Conservation (phyloP, 1,284 basidiomycete species). For the Athelia psychrophila region DNA sequence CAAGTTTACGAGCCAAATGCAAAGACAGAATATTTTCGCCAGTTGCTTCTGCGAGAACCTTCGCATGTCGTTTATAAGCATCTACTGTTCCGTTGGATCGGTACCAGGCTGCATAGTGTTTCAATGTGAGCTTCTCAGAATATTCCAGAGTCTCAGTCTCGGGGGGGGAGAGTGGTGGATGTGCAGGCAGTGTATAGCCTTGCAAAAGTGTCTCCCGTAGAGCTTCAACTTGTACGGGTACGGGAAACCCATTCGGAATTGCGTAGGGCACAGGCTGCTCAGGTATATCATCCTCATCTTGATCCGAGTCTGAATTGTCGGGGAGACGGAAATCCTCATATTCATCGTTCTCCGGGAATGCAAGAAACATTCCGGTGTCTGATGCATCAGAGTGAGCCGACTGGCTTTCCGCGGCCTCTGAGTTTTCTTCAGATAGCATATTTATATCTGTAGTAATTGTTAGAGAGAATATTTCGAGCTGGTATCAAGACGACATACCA, state of each 20-base stretch:
- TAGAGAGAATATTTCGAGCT: no score
- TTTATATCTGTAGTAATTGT: no score
- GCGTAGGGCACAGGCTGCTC: background rate
- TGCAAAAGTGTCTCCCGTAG: background rate
- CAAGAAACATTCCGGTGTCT: background rate
- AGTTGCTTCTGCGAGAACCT: slow-evolving; percentile 1
- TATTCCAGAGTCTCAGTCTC: background rate
- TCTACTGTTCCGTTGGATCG: background rate
- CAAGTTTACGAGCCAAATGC: slow-evolving; percentile 3
- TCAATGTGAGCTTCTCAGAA: background rate
- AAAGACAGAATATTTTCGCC: slow-evolving; percentile 4
- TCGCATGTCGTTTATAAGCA: background rate
- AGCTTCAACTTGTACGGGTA: background rate
- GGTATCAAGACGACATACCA: no score
- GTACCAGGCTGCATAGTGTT: background rate
- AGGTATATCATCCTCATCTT: background rate
- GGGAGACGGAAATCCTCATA: background rate
- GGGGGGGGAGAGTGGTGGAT: background rate
- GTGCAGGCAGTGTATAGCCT: background rate
- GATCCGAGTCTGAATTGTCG: background rate
- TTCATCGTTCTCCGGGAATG: background rate
- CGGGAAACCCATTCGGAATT: background rate
- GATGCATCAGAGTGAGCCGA: background rate
- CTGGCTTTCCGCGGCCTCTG: no score
- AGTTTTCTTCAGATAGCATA: no score